A percentile compares a stretch with the other conserved stretches of the same genome.
Evolutionary conservation across 805 yeast species (phyloP).

Genomic region (Candida morakotiae): DNA sequence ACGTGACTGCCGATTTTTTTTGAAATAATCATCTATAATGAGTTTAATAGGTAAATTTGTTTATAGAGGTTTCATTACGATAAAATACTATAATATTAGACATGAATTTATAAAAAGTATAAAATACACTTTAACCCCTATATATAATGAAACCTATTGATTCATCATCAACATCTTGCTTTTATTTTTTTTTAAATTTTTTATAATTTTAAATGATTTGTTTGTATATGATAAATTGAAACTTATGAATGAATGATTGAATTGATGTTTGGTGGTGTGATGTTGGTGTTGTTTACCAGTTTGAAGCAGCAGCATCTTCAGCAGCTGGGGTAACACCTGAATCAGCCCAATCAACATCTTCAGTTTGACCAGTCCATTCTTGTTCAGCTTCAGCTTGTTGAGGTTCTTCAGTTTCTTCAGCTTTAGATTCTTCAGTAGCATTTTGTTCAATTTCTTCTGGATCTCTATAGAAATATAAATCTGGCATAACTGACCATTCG

Average conservation of each 20-base stretch:
- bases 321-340: conserved; percentile 54
- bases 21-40: too few relatives aligned
- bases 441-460: conserved; percentile 96
- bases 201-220: background rate
- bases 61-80: too few relatives aligned
- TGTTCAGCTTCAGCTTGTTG: conserved; percentile 57
- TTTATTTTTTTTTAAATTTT: background rate
- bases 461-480: conserved; percentile 99
- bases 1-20: too few relatives aligned
- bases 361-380: conserved; percentile 56
- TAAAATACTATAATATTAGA: conserved; percentile 5
- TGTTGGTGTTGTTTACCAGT: conserved; percentile 42
- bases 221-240: conserved; percentile 1
- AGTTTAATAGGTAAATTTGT: too few relatives aligned
- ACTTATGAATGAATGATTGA: conserved; percentile 7
- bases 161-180: conserved; percentile 3
- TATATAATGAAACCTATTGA: conserved; percentile 1
- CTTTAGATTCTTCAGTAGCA: conserved; percentile 52
- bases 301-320: conserved; percentile 70
- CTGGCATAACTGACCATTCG: conserved; percentile 99
- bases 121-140: conserved; percentile 7
- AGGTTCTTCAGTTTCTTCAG: conserved; percentile 59
- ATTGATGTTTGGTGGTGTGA: too few relatives aligned
- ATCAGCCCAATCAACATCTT: conserved; percentile 64
- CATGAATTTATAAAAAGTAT: conserved; percentile 8